Evolutionary conservation across 148 eudicot species (phyloP).

Genomic region (Cornus controversa): DNA sequence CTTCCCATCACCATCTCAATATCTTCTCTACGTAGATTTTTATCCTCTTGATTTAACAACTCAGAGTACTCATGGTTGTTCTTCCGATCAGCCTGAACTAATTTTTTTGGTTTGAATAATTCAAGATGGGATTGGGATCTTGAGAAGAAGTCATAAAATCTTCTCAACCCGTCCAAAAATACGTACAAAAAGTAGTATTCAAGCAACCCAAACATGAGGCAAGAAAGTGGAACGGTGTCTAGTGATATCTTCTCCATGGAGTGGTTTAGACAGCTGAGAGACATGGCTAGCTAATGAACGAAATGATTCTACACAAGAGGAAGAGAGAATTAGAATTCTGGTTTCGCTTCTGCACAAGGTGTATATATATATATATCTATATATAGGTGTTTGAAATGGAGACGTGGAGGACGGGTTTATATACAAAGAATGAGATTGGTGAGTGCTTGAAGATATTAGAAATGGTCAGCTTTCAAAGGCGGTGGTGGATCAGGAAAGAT

Average conservation of each 20-base stretch:
- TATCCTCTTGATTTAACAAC: slow-evolving; percentile 10
- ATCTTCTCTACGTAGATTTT: slow-evolving; percentile 22
- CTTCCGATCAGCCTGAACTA: background rate
- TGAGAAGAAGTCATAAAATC: background rate
- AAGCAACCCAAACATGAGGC: background rate
- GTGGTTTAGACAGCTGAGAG: background rate
- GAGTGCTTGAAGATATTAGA: no score
- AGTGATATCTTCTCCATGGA: background rate
- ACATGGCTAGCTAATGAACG: slow-evolving; percentile 6
- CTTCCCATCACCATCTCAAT: slow-evolving; percentile 38
- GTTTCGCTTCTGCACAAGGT: no score
- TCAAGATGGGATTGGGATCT: background rate
- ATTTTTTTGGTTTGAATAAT: background rate
- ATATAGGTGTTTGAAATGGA: background rate
- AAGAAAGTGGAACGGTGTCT: background rate
- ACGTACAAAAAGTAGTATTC: background rate
- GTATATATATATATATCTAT: no score
- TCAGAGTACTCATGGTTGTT: no score
- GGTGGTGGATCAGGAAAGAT: no score
- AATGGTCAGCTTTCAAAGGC: no score
- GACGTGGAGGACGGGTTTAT: background rate
- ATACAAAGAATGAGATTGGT: background rate
- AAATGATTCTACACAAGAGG: no score
- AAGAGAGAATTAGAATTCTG: background rate
- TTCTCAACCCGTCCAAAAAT: background rate